These are phyloP conservation scores for Arthrobotrys conoides DNA, from an alignment of 2,329 filamentous ascomycete genomes.

Conservation along the genomic window DNA sequence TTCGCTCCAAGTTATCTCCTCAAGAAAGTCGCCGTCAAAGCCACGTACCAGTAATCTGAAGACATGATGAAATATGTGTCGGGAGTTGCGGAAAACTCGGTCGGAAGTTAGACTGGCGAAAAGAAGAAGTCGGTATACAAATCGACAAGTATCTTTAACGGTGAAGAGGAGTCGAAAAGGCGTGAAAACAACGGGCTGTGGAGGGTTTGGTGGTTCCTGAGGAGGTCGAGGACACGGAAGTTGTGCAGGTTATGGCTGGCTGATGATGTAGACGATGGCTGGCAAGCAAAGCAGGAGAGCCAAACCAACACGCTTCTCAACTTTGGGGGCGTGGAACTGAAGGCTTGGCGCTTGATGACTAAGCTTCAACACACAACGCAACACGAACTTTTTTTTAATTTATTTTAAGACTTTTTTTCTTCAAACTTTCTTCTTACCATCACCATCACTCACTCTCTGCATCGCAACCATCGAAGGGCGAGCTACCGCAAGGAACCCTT, in stretches of 20 bases:
- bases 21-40: constrained; percentile 63
- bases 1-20: not conserved
- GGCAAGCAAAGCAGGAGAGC: constrained; percentile 27
- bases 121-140: constrained; percentile 41
- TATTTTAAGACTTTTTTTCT: constrained; percentile 13
- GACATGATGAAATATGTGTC: constrained; percentile 74
- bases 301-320: constrained; percentile 27
- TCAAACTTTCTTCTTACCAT: constrained; percentile 57
- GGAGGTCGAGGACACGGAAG: constrained; percentile 60
- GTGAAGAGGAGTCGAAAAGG: constrained; percentile 11
- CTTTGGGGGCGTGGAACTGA: constrained; percentile 10
- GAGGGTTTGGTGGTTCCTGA: constrained; percentile 9
- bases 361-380: constrained; percentile 41
- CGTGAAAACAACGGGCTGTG: constrained; percentile 1
- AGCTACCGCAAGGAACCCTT: constrained; percentile 69
- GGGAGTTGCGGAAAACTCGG: constrained; percentile 60
- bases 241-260: constrained; percentile 58
- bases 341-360: constrained; percentile 42
- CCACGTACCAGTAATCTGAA: constrained; percentile 84
- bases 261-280: constrained; percentile 60
- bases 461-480: constrained; percentile 66
- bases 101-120: constrained; percentile 34
- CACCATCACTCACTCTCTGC: constrained; percentile 40
- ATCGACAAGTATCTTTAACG: not conserved
- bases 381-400: constrained; percentile 4